Percentiles rank a stretch among this genome's conserved stretches.
phyloP scores from a whole-genome alignment of 176 grass and related monocot genomes.

The Oryza coarctata region DNA sequence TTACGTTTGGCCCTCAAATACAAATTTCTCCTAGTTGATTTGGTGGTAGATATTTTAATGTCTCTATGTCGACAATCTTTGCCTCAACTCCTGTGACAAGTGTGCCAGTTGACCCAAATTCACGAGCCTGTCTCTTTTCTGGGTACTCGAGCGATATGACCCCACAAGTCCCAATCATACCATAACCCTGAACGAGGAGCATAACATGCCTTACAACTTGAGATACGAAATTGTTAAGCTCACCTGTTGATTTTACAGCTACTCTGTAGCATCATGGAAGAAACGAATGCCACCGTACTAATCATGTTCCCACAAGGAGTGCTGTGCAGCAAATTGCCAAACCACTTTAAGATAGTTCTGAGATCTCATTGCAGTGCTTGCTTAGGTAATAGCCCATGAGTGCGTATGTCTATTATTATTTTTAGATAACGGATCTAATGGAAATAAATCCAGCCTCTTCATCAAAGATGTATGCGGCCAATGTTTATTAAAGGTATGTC shows the following conservation, averaged over 20 bases:
- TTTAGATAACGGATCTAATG: no score
- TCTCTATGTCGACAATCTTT: constrained; percentile 70
- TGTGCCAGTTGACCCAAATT: constrained; percentile 72
- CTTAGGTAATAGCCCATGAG: background rate
- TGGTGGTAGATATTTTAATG: constrained; percentile 56
- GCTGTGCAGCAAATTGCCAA: background rate
- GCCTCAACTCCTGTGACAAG: constrained; percentile 68
- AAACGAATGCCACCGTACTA: constrained; percentile 12
- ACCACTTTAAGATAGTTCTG: background rate
- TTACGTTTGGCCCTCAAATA: constrained; percentile 78
- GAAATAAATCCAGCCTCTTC: no score
- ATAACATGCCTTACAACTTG: constrained; percentile 8
- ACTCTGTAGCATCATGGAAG: background rate
- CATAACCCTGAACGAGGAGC: constrained; percentile 65
- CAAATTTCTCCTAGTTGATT: constrained; percentile 89
- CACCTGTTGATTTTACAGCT: constrained; percentile 5
- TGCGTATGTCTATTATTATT: no score
- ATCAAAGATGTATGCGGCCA: no score
- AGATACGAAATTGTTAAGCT: background rate
- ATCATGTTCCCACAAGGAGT: background rate
- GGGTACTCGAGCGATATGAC: constrained; percentile 69
- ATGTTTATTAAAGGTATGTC: background rate
- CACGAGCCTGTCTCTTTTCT: constrained; percentile 39
- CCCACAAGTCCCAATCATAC: constrained; percentile 91
- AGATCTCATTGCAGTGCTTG: background rate